phyloP scores from a whole-genome alignment of 768 basidiomycete species.

The Basidioascus undulatus region DNA sequence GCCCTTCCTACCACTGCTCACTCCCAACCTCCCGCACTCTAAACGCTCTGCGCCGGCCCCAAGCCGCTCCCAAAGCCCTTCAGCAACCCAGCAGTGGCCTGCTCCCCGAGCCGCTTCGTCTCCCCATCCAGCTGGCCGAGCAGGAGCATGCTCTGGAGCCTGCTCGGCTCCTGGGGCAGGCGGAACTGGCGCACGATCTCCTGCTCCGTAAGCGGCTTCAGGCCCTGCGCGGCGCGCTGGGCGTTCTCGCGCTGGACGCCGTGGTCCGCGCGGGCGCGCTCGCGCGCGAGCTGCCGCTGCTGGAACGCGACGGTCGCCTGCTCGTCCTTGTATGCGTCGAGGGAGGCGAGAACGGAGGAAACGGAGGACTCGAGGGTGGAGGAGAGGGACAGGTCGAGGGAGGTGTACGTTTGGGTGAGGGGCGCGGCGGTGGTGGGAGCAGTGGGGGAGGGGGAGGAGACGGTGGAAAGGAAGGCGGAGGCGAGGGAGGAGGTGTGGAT shows the following conservation, averaged over 20 bases:
- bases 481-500: conserved; percentile 59
- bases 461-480: conserved; percentile 46
- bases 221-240: conserved; percentile 49
- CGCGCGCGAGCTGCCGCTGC: conserved; percentile 64
- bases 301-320: conserved; percentile 80
- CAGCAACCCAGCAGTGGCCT: conserved; percentile 37
- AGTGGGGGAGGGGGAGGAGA: conserved; percentile 27
- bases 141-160: conserved; percentile 62
- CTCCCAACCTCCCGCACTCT: too few species aligned
- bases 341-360: conserved; percentile 32
- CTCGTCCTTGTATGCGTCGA: conserved; percentile 69
- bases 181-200: conserved; percentile 63
- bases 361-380: conserved; percentile 5
- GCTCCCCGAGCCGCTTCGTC: conserved; percentile 44
- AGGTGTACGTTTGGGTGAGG: conserved; percentile 19
- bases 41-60: too few species aligned
- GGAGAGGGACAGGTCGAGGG: conserved; percentile 10
- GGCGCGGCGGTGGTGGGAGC: conserved; percentile 16
- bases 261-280: conserved; percentile 51
- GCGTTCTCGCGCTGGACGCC: conserved; percentile 66
- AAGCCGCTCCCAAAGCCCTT: conserved; percentile 89
- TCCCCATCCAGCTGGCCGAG: conserved; percentile 72
- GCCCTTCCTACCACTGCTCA: too few species aligned
- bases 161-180: conserved; percentile 66
- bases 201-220: conserved; percentile 68